Evolutionary conservation across 345 rosid species (phyloP), one percentile per base, ranked within the genome.

Genomic region (Xanthoceras sorbifolium): DNA sequence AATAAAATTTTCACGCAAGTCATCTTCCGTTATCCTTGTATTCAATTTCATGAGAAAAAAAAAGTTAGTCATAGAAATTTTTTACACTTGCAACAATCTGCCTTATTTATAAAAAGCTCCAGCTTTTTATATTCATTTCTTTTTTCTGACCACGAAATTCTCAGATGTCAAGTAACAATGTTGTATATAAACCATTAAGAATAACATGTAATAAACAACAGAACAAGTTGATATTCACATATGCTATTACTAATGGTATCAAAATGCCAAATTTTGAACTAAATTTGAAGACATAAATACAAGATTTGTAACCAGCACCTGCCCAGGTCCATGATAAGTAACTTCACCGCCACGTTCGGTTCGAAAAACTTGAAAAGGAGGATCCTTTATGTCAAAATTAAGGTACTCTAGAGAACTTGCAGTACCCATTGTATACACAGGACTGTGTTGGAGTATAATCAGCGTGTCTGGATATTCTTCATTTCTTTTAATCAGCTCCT

Each of bases 241-340:
- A 52, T 1, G 52, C 74, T 1, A 38, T 28, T 9, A 38, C 34
- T 59, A 57, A 57, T 3, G 12, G 15, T 59, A 26, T 12, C 26
- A 9, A 14, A 17, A 29, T 29, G 36, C 26, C 9, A n/a, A 72
- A 57, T 23, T n/a, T 72, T 2, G 34, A 72, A 36, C 17, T 23
- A 72, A 72, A 57, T 61, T 29, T 15, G 9, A 64, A 63, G 20
- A 29, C n/a, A 74, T 48, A 64, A 17, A 29, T 2, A 59, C 12
- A 11, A 29, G 12, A n/a, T 36, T 79, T 44, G 20, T 66, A 40
- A 9, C 67, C 60, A 67, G 40, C 84, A 93, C 99, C 93, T 91
- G 98, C 31, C 94, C 99, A 80, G 99, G 98, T 1, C 98, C 98
- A 71, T 93, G 96, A 82, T 93, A 91, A 15, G 99, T 93, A 82